Evolutionary conservation across 345 rosid species (phyloP), one percentile per base, ranked within the genome.

Genomic region (Leavenworthia alabamica): DNA sequence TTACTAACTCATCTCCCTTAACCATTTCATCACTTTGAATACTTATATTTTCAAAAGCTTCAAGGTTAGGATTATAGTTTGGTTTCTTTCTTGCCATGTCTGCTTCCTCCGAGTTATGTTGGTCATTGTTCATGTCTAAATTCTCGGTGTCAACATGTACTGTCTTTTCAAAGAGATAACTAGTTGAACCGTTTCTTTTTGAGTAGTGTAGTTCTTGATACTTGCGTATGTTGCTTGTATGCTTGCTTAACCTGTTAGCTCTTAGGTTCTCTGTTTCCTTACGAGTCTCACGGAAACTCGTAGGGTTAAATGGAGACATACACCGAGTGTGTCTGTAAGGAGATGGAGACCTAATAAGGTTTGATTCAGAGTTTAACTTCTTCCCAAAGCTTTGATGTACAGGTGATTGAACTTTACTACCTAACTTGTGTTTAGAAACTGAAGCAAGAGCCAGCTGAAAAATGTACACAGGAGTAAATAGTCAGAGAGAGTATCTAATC

Each of bases 131-230:
- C 33, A 9, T 37, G 8, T 48, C 41, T 47, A 41, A 46, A 49
- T 76, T 80, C 60, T 74, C 81, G 7, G 86, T 76, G 71, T 92
- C 87, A 1, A 89, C 78, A 69, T 85, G 75, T 54, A 86, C 37
- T 3, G 88, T 82, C 73, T 79, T 86, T 80, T 83, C 96, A 32
- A 64, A 64, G 33, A 78, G 58, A 20, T 81, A 86, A 67, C 79
- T 83, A 15, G 5, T 41, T 0, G 80, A 77, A 65, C 62, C 70
- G 20, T 78, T 44, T 50, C 65, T 47, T 50, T 33, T 67, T 20
- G 22, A 61, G 4, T 67, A 52, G 16, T 58, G 57, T 35, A 84
- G 66, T 65, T 84, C 95, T 62, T 80, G 84, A 27, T 77, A 83
- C 47, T 11, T 67, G 75, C 83, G 71, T 56, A 70, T 70, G 66